These are phyloP conservation scores for Microthlaspi erraticum DNA, from an alignment of 345 rosid genomes.

Conservation along the genomic window DNA sequence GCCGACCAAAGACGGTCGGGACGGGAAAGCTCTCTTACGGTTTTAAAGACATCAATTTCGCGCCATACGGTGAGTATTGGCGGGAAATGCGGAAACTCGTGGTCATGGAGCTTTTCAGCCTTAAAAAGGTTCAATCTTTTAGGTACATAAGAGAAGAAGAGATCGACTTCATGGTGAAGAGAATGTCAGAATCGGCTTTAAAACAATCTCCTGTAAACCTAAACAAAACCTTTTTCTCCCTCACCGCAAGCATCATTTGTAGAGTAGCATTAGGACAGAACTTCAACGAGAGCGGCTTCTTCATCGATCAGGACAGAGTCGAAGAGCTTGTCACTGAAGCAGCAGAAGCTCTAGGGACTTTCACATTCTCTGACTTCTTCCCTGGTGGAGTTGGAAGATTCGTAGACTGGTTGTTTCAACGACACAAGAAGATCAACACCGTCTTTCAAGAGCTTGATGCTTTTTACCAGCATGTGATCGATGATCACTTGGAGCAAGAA, in stretches of 20 bases:
- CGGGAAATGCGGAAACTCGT: constrained; percentile 52
- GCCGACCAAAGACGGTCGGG: constrained; percentile 49
- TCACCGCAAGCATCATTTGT: constrained; percentile 46
- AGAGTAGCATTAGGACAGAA: constrained; percentile 54
- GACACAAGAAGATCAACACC: constrained; percentile 43
- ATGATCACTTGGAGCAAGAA: constrained; percentile 53
- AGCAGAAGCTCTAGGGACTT: constrained; percentile 40
- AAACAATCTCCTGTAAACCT: constrained; percentile 34
- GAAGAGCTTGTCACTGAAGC: constrained; percentile 45
- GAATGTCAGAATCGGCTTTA: constrained; percentile 11
- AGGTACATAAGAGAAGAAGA: constrained; percentile 51
- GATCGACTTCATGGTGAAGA: constrained; percentile 40
- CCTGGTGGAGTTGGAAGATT: constrained; percentile 49
- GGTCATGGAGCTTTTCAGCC: constrained; percentile 49
- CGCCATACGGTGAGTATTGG: constrained; percentile 54
- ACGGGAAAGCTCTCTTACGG: constrained; percentile 50
- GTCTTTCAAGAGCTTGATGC: constrained; percentile 47
- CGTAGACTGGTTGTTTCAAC: constrained; percentile 48
- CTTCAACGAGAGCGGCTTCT: constrained; percentile 38
- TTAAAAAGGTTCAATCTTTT: constrained; percentile 42
- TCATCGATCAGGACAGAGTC: constrained; percentile 36
- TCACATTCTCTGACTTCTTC: constrained; percentile 52
- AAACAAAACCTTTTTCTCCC: constrained; percentile 38
- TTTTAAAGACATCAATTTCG: constrained; percentile 48
- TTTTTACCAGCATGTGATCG: constrained; percentile 52